Conservation (phyloP, 2,329 filamentous ascomycete species). For the Geosmithia putterillii region DNA sequence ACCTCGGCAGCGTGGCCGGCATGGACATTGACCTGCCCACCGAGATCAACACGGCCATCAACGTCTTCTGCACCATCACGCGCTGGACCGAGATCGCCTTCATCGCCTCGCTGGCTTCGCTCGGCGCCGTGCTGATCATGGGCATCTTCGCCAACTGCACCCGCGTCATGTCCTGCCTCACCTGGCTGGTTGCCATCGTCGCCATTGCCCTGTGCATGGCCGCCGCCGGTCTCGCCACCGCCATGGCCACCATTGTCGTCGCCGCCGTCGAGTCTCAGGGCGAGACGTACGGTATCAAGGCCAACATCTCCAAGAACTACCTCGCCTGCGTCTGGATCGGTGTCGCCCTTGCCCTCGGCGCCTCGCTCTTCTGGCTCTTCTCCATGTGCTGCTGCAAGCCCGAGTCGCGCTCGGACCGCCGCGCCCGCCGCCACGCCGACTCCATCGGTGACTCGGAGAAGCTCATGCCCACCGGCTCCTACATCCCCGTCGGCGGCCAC, state of each 20-base stretch:
- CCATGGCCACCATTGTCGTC: conserved; percentile 57
- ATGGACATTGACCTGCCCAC: conserved; percentile 53
- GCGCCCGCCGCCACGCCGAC: conserved; percentile 17
- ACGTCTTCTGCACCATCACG: conserved; percentile 59
- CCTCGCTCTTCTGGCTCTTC: conserved; percentile 82
- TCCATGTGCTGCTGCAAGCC: conserved; percentile 82
- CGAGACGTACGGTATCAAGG: conserved; percentile 56
- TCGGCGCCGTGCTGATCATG: conserved; percentile 59
- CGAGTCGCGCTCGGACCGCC: conserved; percentile 13
- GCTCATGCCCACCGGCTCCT: conserved; percentile 24
- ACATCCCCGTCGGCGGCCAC: conserved; percentile 19
- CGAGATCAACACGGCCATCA: conserved; percentile 53
- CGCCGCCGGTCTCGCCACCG: conserved; percentile 62
- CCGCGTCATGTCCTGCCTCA: conserved; percentile 68
- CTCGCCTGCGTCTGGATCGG: conserved; percentile 68
- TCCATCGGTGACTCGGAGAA: conserved; percentile 34
- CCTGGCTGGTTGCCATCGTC: conserved; percentile 62
- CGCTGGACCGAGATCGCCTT: conserved; percentile 80
- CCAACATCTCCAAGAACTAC: conserved; percentile 55
- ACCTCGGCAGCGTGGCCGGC: conserved; percentile 32
- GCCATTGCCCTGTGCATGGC: conserved; percentile 41
- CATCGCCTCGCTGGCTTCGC: conserved; percentile 57
- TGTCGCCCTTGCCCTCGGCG: conserved; percentile 61
- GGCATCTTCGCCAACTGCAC: conserved; percentile 78
- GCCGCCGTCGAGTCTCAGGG: conserved; percentile 51